Evolutionary conservation across 2,329 filamentous ascomycete species (phyloP), one percentile per base, ranked within the genome.

Genomic region (Aureobasidium musti): DNA sequence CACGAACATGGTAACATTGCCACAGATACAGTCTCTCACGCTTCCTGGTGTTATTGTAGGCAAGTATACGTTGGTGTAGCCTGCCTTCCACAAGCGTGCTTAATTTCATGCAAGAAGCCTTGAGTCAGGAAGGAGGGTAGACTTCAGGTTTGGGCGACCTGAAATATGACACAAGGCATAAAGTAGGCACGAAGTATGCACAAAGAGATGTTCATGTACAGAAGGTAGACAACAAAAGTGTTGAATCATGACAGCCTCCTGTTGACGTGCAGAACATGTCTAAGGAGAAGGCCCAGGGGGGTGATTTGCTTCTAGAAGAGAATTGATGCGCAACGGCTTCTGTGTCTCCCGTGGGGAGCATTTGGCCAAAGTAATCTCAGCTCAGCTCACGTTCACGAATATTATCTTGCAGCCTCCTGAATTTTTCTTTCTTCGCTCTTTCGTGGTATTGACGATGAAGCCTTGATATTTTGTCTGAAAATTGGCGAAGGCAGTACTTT

Each of bases 331-430:
- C 43, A 63, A 63, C 59, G 59, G 59, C 14, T 28, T 49, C 21
- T 41, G 21, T 30, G 47, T 13, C 57, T 49, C 28, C 21, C 45
- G 30, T 45, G 59, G 41, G 59, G 59, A 52, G 59, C 59, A 52
- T 41, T 63, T 14, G 35, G 45, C 19, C 59, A 63, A 52, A 39
- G 43, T 52, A 63, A 61, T 61, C 41, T 61, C 57, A 61, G 41
- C 57, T 61, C 41, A 49, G 19, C 28, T 49, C 43, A 60, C 35
- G 37, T 61, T 37, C 57, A 61, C 4, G 41, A 47, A 47, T 5
- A 14, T 11, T 30, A 41, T 47, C 43, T 23, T 61, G 28, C 19
- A 37, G 43, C 8, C 57, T 61, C 59, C 33, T 28, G 14, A n/a
- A 17, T 30, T 52, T 30, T 37, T 41, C 41, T 63, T 52, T 14